Conservation (phyloP, 176 grass and related monocot genomes). For the Triticum urartu region DNA sequence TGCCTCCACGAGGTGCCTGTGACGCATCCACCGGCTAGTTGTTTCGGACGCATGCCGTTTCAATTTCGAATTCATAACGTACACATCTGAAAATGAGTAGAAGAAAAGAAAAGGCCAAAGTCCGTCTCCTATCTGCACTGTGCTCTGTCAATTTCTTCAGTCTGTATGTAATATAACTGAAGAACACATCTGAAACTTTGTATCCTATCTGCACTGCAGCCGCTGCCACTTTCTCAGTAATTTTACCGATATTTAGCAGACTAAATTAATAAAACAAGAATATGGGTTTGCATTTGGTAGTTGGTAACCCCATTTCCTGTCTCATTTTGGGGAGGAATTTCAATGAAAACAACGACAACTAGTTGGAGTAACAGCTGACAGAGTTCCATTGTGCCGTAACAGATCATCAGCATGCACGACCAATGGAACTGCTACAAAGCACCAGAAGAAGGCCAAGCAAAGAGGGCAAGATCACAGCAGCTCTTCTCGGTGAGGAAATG, state of each 20-base stretch:
- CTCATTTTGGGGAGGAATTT: not conserved
- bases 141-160: not conserved
- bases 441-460: constrained; percentile 28
- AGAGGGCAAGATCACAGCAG: constrained; percentile 8
- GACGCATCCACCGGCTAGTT: too few species aligned
- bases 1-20: not conserved
- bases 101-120: too few species aligned
- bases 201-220: not conserved
- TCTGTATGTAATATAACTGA: not conserved
- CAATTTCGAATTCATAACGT: not conserved
- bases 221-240: not conserved
- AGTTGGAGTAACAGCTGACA: not conserved
- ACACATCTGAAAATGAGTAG: not conserved
- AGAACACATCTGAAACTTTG: not conserved
- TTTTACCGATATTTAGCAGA: not conserved
- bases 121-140: not conserved
- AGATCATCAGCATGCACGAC: constrained; percentile 87
- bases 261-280: not conserved
- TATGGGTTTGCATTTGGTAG: not conserved
- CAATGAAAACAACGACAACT: not conserved
- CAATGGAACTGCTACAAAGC: constrained; percentile 67
- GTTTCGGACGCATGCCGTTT: too few species aligned
- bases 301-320: not conserved
- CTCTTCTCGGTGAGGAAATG: constrained; percentile 51
- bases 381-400: not conserved